A percentile compares a stretch with the other conserved stretches of the same genome.
These are phyloP conservation scores for Psidium guajava DNA, from an alignment of 345 rosid species.

Conservation along the genomic window DNA sequence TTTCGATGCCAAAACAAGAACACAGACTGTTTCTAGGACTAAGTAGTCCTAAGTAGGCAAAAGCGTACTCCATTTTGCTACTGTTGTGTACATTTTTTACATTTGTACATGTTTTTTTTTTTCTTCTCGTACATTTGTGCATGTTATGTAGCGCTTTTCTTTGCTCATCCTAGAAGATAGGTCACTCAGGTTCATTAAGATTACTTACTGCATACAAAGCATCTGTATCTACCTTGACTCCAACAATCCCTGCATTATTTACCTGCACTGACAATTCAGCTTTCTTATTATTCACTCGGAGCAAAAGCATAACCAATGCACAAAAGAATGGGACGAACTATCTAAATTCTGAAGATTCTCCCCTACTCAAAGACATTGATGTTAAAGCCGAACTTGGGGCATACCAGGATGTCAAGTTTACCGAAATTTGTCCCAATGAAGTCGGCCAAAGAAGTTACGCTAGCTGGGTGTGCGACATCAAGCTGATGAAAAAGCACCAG, in stretches of 20 bases:
- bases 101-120: background rate
- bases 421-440: conserved; percentile 5
- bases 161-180: background rate
- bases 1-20: background rate
- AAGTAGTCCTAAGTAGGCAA: background rate
- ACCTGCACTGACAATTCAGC: conserved; percentile 3
- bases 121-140: background rate
- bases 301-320: background rate
- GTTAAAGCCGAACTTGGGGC: background rate
- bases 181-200: background rate
- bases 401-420: conserved; percentile 17
- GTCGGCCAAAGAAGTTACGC: conserved; percentile 9
- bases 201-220: background rate
- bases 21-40: background rate
- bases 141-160: background rate
- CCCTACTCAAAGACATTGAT: background rate
- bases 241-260: conserved; percentile 16
- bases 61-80: background rate
- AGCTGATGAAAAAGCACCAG: conserved; percentile 13
- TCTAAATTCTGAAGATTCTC: background rate
- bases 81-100: background rate
- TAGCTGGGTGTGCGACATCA: conserved; percentile 7
- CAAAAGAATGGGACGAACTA: background rate
- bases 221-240: conserved; percentile 2
- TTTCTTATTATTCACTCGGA: background rate